phyloP scores from a whole-genome alignment of 805 yeast species.

The Candida khao-thaluensis region DNA sequence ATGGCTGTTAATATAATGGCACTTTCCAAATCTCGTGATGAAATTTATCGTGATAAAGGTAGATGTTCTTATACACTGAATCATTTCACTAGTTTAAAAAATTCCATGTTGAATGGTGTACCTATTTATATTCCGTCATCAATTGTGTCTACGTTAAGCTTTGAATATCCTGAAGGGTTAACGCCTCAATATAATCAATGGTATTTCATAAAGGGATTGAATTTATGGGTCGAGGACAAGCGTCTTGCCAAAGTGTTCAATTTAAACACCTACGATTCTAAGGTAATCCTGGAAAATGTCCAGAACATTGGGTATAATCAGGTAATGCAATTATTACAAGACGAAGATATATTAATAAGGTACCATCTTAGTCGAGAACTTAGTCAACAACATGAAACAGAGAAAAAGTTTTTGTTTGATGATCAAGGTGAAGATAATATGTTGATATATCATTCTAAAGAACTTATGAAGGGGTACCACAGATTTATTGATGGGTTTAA shows the following conservation, averaged over 20 bases:
- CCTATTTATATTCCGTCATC: constrained; percentile 22
- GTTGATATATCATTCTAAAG: constrained; percentile 5
- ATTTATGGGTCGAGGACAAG: constrained; percentile 19
- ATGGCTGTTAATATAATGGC: constrained; percentile 58
- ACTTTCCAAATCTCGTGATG: too few species aligned
- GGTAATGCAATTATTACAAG: constrained; percentile 17
- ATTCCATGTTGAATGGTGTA: constrained; percentile 54
- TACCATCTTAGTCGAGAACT: constrained; percentile 22
- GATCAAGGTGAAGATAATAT: constrained; percentile 17
- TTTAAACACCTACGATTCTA: too few species aligned
- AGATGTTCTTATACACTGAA: constrained; percentile 50
- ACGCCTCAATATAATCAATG: constrained; percentile 17
- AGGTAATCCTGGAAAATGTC: too few species aligned
- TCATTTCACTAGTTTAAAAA: constrained; percentile 51
- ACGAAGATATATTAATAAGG: constrained; percentile 20
- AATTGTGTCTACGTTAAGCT: constrained; percentile 17
- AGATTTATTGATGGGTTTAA: constrained; percentile 17
- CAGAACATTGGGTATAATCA: constrained; percentile 17
- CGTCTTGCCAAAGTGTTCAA: constrained; percentile 13
- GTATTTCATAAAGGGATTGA: constrained; percentile 18
- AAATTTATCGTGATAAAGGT: constrained; percentile 52
- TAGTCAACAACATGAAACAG: constrained; percentile 20
- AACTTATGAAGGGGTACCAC: constrained; percentile 15
- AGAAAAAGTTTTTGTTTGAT: constrained; percentile 18
- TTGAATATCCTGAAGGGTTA: constrained; percentile 21